A percentile compares a stretch with the other conserved stretches of the same genome.
phyloP scores from a whole-genome alignment of 352 stramenopile species.

The Phytophthora ohioensis region DNA sequence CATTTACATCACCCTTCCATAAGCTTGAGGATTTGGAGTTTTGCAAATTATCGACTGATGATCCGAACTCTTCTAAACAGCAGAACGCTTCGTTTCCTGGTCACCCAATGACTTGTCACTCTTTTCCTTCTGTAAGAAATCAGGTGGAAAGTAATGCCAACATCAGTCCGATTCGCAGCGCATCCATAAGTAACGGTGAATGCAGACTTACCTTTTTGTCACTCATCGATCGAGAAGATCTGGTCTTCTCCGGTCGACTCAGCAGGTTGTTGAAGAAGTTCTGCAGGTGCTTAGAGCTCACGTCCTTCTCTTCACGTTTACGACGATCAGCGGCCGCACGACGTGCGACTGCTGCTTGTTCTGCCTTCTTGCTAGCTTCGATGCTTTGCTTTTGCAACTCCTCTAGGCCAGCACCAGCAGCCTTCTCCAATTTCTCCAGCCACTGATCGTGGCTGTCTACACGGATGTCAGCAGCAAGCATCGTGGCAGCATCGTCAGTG shows the following conservation, averaged over 20 bases:
- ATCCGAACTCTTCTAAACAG: conserved; percentile 13
- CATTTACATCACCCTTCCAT: conserved; percentile 4
- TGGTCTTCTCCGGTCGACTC: conserved; percentile 85
- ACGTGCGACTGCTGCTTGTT: conserved; percentile 71
- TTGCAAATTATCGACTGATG: too few species aligned
- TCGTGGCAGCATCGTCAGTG: conserved; percentile 30
- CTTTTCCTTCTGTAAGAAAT: conserved; percentile 64
- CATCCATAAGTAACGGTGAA: background rate
- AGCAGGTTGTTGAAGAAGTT: conserved; percentile 92
- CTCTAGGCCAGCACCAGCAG: conserved; percentile 75
- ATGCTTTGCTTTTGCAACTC: conserved; percentile 88
- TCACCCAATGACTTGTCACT: conserved; percentile 68
- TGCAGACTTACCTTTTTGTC: conserved; percentile 64
- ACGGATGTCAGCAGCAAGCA: conserved; percentile 58
- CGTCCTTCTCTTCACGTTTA: conserved; percentile 85
- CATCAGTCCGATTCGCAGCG: conserved; percentile 2
- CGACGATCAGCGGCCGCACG: conserved; percentile 75
- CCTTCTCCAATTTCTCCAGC: conserved; percentile 87
- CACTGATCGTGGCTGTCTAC: conserved; percentile 78
- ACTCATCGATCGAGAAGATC: conserved; percentile 66
- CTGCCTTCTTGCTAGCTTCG: conserved; percentile 83
- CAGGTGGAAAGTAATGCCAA: background rate
- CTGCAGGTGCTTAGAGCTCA: conserved; percentile 86
- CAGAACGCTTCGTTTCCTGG: conserved; percentile 57
- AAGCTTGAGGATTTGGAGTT: background rate